phyloP scores from a whole-genome alignment of 495 filamentous ascomycete species.

The Amorphotheca resinae region DNA sequence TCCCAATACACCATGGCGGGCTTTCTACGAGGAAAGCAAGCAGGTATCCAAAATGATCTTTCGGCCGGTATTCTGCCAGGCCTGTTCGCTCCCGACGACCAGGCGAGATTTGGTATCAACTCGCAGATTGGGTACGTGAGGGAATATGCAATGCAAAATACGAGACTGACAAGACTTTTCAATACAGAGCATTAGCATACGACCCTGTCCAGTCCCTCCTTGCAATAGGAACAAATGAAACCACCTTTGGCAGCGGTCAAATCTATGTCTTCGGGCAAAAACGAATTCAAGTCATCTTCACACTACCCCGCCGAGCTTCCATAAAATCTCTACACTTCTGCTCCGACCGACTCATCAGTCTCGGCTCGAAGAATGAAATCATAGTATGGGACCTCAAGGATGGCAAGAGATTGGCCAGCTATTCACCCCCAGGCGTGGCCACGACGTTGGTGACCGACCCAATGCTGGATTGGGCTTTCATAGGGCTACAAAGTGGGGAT shows the following conservation, averaged over 20 bases:
- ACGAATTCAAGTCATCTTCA: slow-evolving; percentile 59
- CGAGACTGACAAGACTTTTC: slow-evolving; percentile 3
- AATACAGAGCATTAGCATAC: slow-evolving; percentile 59
- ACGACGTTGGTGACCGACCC: slow-evolving; percentile 71
- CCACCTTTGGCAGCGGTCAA: slow-evolving; percentile 31
- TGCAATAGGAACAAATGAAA: slow-evolving; percentile 81
- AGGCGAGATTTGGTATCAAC: slow-evolving; percentile 74
- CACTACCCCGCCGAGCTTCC: slow-evolving; percentile 51
- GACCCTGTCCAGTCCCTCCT: slow-evolving; percentile 89
- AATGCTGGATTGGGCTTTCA: slow-evolving; percentile 78
- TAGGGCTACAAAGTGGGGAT: slow-evolving; percentile 67
- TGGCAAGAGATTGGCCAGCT: slow-evolving; percentile 43
- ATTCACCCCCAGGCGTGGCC: slow-evolving; percentile 55
- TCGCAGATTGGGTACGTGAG: slow-evolving; percentile 58
- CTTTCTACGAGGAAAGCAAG: slow-evolving; percentile 84
- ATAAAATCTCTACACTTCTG: slow-evolving; percentile 63
- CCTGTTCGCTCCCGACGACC: slow-evolving; percentile 71
- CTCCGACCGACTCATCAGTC: slow-evolving; percentile 64
- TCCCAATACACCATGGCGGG: slow-evolving; percentile 38
- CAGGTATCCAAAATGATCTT: slow-evolving; percentile 81
- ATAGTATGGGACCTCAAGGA: slow-evolving; percentile 60
- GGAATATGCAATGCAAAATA: background rate
- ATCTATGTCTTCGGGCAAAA: slow-evolving; percentile 75
- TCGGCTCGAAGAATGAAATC: slow-evolving; percentile 77
- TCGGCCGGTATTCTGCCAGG: slow-evolving; percentile 65